These are phyloP conservation scores for Verticillium albo-atrum DNA, from an alignment of 2,329 filamentous ascomycete species.

Conservation along the genomic window DNA sequence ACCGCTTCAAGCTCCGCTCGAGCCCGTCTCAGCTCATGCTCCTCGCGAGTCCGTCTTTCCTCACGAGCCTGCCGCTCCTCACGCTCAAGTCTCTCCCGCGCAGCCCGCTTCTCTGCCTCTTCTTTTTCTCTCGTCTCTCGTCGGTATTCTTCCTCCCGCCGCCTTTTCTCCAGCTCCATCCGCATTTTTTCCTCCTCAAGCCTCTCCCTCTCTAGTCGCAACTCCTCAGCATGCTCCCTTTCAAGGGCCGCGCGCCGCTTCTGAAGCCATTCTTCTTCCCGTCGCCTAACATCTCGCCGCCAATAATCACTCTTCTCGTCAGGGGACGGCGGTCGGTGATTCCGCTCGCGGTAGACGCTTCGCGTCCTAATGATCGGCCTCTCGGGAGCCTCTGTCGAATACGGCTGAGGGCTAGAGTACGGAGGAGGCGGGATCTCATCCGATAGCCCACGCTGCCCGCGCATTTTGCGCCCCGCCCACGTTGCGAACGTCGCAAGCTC, in stretches of 20 bases:
- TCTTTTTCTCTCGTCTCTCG: background rate
- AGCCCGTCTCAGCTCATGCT: background rate
- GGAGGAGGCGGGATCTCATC: background rate
- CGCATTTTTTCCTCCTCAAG: background rate
- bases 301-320: background rate
- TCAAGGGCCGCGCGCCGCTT: background rate
- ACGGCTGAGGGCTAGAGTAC: background rate
- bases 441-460: background rate
- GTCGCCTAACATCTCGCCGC: background rate
- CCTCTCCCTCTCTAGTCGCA: background rate
- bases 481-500: slow-evolving; percentile 29
- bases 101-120: background rate
- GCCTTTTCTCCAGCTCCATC: background rate
- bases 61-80: too few species aligned
- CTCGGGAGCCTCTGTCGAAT: background rate
- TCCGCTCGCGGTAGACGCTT: background rate
- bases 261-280: background rate
- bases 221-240: background rate
- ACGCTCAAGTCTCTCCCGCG: background rate
- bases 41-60: too few species aligned
- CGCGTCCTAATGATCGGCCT: background rate
- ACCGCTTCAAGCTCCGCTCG: too few species aligned
- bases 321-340: background rate
- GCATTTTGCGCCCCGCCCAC: background rate
- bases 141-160: background rate